Conservation (phyloP, 495 filamentous ascomycete genomes). For the Viridothelium virens region DNA sequence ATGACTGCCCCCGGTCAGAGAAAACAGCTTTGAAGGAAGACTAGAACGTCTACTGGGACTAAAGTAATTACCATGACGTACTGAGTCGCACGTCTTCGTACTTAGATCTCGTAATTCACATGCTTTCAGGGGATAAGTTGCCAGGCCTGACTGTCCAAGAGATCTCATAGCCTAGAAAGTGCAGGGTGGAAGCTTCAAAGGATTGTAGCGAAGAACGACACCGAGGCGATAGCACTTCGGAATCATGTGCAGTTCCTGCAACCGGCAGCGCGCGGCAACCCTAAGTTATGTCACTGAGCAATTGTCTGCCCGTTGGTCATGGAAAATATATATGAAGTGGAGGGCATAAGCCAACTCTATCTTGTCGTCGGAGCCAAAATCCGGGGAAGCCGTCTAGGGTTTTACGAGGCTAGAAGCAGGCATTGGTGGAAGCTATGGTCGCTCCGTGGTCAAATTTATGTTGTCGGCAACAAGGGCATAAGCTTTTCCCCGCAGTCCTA, state of each 20-base stretch:
- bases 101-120: background rate
- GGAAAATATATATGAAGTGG: slow-evolving; percentile 6
- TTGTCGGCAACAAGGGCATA: background rate
- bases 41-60: background rate
- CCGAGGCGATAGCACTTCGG: background rate
- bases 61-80: background rate
- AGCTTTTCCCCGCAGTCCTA: slow-evolving; percentile 4
- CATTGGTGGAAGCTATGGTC: background rate
- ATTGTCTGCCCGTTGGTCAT: background rate
- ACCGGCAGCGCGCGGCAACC: background rate
- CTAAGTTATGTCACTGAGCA: background rate
- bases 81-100: background rate
- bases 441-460: background rate
- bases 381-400: slow-evolving; percentile 3
- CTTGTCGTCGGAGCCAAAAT: background rate
- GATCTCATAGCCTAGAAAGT: background rate
- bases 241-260: background rate
- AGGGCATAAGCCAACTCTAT: background rate
- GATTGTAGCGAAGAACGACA: background rate
- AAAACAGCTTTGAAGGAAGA: background rate
- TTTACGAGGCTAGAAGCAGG: background rate
- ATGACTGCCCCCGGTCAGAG: background rate
- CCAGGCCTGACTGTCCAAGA: background rate
- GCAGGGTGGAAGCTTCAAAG: background rate
- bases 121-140: background rate